Evolutionary conservation across 1,139 yeast genomes (phyloP).

Genomic region (Chernovozyma aurita): DNA sequence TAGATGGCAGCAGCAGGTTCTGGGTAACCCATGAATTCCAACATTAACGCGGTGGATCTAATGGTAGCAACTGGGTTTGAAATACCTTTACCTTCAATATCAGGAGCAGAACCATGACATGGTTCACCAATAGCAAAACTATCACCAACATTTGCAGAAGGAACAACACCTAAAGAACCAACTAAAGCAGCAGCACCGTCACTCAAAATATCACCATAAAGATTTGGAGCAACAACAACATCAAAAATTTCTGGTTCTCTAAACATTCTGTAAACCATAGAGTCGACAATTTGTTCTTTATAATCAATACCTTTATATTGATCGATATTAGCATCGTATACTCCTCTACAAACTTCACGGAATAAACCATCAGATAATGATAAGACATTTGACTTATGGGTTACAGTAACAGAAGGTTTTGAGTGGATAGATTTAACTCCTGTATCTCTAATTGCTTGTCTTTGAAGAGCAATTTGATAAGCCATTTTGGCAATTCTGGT

Average conservation of each 20-base stretch:
- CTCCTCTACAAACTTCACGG: slow-evolving; percentile 83
- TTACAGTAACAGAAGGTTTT: slow-evolving; percentile 76
- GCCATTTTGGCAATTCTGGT: slow-evolving; percentile 87
- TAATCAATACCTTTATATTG: slow-evolving; percentile 55
- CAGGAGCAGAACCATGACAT: slow-evolving; percentile 99
- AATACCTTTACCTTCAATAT: slow-evolving; percentile 91
- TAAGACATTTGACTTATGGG: slow-evolving; percentile 94
- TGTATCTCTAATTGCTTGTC: slow-evolving; percentile 74
- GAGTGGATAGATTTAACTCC: slow-evolving; percentile 42
- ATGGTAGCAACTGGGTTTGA: slow-evolving; percentile 97
- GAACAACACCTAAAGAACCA: slow-evolving; percentile 97
- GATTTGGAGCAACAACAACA: slow-evolving; percentile 96
- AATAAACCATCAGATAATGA: slow-evolving; percentile 92
- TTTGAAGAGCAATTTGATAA: slow-evolving; percentile 83
- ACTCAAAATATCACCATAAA: slow-evolving; percentile 93
- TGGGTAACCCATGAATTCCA: slow-evolving; percentile 91
- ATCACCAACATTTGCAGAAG: slow-evolving; percentile 97
- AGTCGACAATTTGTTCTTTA: slow-evolving; percentile 96
- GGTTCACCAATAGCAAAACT: slow-evolving; percentile 97
- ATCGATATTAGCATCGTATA: slow-evolving; percentile 63
- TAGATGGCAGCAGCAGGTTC: slow-evolving; percentile 90
- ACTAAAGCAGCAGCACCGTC: slow-evolving; percentile 99
- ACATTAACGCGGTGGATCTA: slow-evolving; percentile 94
- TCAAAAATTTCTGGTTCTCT: slow-evolving; percentile 96
- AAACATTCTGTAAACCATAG: slow-evolving; percentile 98